phyloP scores from a whole-genome alignment of 2,329 filamentous ascomycete species.

The Fusarium virguliforme region DNA sequence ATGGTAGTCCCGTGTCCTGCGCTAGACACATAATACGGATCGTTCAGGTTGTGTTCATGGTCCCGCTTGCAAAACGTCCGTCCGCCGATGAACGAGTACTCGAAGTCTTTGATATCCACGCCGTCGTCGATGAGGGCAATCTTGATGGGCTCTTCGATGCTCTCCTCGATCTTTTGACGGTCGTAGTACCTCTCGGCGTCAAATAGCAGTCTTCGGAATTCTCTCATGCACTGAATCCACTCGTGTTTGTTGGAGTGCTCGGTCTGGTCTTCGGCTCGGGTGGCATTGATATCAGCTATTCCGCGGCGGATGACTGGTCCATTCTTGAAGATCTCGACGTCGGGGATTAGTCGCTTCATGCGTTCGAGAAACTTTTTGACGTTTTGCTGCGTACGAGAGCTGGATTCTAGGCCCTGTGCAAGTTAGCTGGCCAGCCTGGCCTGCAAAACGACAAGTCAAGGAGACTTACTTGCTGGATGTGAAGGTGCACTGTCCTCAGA shows the following conservation, averaged over 20 bases:
- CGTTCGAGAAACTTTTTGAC: constrained; percentile 5
- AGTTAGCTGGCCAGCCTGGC: not conserved
- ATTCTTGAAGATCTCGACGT: not conserved
- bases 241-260: constrained; percentile 44
- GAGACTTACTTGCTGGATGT: constrained; percentile 15
- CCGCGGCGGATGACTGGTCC: not conserved
- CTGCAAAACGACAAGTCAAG: too few species aligned
- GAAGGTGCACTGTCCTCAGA: not conserved
- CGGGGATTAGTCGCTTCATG: not conserved
- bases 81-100: constrained; percentile 49
- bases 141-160: constrained; percentile 44
- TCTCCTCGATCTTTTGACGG: constrained; percentile 19
- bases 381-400: not conserved
- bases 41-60: not conserved
- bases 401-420: constrained; percentile 9
- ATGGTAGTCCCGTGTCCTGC: constrained; percentile 51
- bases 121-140: constrained; percentile 61
- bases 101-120: constrained; percentile 53
- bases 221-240: constrained; percentile 51
- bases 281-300: not conserved
- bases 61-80: constrained; percentile 46
- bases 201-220: constrained; percentile 42
- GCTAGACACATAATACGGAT: constrained; percentile 51
- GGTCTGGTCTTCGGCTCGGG: constrained; percentile 23
- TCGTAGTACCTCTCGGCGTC: constrained; percentile 38